Conservation (phyloP, 352 stramenopile species). For the Phytophthora idaei region DNA sequence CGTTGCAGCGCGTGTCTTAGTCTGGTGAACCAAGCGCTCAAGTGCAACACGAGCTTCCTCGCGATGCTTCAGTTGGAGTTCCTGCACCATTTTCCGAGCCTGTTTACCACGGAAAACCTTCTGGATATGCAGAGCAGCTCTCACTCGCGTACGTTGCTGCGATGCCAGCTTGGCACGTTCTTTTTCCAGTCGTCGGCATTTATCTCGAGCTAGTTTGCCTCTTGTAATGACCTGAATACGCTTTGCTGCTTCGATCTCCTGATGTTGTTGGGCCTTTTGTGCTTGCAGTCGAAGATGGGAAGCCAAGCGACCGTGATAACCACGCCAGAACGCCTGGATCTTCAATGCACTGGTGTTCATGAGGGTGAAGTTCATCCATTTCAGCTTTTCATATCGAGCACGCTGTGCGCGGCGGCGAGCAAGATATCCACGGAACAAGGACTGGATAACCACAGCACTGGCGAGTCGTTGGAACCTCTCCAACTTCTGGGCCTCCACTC, state of each 20-base stretch:
- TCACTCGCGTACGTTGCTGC: conserved; percentile 37
- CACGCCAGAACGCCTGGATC: conserved; percentile 83
- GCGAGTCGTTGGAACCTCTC: conserved; percentile 47
- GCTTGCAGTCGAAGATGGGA: conserved; percentile 65
- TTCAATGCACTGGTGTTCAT: conserved; percentile 69
- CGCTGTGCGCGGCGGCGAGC: conserved; percentile 53
- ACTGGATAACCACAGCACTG: conserved; percentile 65
- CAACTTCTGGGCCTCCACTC: conserved; percentile 41
- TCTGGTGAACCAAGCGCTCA: conserved; percentile 60
- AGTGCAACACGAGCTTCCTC: conserved; percentile 59
- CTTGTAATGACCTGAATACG: conserved; percentile 66
- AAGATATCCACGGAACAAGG: conserved; percentile 62
- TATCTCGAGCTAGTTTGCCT: conserved; percentile 51
- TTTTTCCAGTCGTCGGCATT: conserved; percentile 38
- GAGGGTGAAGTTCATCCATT: conserved; percentile 65
- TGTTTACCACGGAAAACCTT: conserved; percentile 62
- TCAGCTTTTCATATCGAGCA: conserved; percentile 67
- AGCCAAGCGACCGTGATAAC: conserved; percentile 66
- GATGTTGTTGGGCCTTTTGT: conserved; percentile 48
- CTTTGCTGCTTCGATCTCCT: conserved; percentile 61
- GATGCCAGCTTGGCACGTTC: conserved; percentile 38
- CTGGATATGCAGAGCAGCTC: conserved; percentile 67
- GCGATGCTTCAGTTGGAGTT: conserved; percentile 44
- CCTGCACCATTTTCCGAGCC: conserved; percentile 43
- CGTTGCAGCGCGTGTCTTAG: conserved; percentile 62